Conservation (phyloP, 768 basidiomycete species). For the Suillus alpinus region DNA sequence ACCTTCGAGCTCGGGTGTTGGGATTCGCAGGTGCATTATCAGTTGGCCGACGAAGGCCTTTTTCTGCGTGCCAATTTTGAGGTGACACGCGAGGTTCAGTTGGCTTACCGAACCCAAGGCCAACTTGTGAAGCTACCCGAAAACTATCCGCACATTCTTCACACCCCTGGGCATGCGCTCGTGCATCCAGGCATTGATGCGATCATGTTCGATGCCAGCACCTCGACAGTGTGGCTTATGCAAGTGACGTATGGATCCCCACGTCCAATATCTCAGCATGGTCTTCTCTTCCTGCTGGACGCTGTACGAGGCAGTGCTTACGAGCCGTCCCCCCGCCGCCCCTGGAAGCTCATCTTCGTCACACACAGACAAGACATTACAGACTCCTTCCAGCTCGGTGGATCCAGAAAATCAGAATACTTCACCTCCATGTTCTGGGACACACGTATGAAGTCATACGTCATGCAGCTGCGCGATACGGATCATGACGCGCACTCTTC, state of each 20-base stretch:
- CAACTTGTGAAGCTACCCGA: neutral
- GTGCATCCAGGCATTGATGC: neutral
- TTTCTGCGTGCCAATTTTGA: neutral
- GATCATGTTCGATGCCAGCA: neutral
- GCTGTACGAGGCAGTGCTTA: neutral
- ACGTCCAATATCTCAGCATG: neutral
- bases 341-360: neutral
- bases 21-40: neutral
- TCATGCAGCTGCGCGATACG: neutral
- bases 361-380: neutral
- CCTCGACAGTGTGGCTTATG: neutral
- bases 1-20: neutral
- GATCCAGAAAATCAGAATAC: neutral
- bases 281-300: neutral
- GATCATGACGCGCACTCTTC: neutral
- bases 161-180: neutral
- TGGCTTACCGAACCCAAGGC: neutral
- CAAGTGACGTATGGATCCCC: neutral
- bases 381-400: neutral
- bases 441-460: neutral
- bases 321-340: neutral
- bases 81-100: neutral
- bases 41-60: neutral
- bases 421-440: neutral
- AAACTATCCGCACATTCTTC: neutral